Conservation (phyloP, 129 eudicot genomes). For the Flaveria linearis region DNA sequence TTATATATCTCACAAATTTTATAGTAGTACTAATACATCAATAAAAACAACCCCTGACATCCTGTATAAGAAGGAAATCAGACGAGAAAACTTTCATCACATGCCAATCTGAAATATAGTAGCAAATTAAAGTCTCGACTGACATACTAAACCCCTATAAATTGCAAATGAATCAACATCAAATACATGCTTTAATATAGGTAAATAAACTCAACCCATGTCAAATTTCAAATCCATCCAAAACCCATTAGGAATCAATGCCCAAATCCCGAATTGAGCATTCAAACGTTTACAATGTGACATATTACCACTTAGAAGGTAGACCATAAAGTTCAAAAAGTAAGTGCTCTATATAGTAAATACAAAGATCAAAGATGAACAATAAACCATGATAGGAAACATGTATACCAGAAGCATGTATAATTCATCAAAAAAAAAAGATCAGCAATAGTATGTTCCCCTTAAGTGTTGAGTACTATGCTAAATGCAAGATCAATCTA, state of each 20-base stretch:
- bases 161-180: not conserved
- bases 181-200: not conserved
- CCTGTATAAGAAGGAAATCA: not conserved
- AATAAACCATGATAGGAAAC: conserved; percentile 1
- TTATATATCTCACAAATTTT: not conserved
- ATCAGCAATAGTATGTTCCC: not conserved
- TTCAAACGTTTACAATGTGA: not conserved
- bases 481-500: conserved; percentile 2
- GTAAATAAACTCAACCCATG: not conserved
- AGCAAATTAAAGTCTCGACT: not conserved
- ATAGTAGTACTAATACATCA: conserved; percentile 1
- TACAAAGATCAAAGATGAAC: too few species aligned
- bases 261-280: not conserved
- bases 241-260: not conserved
- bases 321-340: too few species aligned
- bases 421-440: not conserved
- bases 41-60: conserved; percentile 4
- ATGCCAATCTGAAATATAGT: conserved; percentile 3
- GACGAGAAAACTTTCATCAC: not conserved
- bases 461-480: not conserved
- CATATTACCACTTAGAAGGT: too few species aligned
- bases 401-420: conserved; percentile 16
- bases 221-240: not conserved
- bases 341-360: too few species aligned
- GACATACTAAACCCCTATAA: not conserved